Percentiles rank a stretch among this genome's conserved stretches.
phyloP scores from a whole-genome alignment of 1,284 basidiomycete genomes.

The Sphagnurus paluster region DNA sequence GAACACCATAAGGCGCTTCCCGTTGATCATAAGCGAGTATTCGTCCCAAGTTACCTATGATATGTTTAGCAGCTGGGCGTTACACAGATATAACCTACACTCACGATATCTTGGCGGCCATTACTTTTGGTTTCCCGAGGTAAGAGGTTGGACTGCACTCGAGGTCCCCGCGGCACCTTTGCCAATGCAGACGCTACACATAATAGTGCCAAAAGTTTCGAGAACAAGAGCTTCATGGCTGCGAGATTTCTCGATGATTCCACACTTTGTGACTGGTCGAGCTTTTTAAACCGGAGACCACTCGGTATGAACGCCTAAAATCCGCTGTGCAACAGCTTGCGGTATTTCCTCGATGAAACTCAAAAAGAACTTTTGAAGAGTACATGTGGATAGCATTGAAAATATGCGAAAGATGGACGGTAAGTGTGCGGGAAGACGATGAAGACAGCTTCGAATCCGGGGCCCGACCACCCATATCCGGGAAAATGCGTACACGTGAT shows the following conservation, averaged over 20 bases:
- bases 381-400: conserved; percentile 4
- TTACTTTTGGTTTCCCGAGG: conserved; percentile 18
- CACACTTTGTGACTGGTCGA: neutral
- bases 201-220: conserved; percentile 11
- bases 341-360: conserved; percentile 12
- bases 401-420: neutral
- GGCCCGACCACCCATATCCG: neutral
- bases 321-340: conserved; percentile 8
- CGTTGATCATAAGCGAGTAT: conserved; percentile 48
- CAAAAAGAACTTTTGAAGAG: neutral
- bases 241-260: conserved; percentile 9
- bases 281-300: conserved; percentile 2
- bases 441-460: neutral
- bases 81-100: neutral
- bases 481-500: conserved; percentile 4
- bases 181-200: conserved; percentile 14
- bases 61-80: neutral
- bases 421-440: neutral
- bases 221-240: conserved; percentile 17
- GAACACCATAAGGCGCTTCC: conserved; percentile 44
- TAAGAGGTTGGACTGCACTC: conserved; percentile 2
- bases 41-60: conserved; percentile 45
- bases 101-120: conserved; percentile 28
- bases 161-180: conserved; percentile 9
- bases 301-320: conserved; percentile 4